Evolutionary conservation across 257 asterid genomes (phyloP).

Genomic region (Jaltomata sinuosa): DNA sequence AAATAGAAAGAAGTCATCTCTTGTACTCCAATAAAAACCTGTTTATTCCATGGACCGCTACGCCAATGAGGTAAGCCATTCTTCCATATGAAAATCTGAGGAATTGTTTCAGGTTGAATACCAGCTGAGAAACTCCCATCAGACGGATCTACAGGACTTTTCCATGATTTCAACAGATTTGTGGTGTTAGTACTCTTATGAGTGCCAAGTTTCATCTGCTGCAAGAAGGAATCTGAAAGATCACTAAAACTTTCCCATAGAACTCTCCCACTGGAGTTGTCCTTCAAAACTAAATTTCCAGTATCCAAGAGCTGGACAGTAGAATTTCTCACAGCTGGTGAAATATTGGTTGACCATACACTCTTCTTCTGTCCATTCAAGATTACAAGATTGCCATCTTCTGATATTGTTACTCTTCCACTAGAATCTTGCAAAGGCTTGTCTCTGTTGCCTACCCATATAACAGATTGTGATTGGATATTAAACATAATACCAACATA

Average conservation of each 20-base stretch:
- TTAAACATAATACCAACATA: conserved; percentile 30
- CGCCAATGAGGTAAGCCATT: conserved; percentile 26
- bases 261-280: conserved; percentile 1
- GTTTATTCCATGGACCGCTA: conserved; percentile 32
- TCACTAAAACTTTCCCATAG: conserved; percentile 46
- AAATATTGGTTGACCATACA: conserved; percentile 37
- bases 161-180: conserved; percentile 31
- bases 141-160: conserved; percentile 29
- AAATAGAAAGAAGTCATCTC: not conserved
- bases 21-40: conserved; percentile 8
- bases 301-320: conserved; percentile 32
- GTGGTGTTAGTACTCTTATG: conserved; percentile 14
- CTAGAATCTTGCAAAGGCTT: conserved; percentile 26
- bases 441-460: conserved; percentile 59
- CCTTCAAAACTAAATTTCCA: conserved; percentile 41
- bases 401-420: conserved; percentile 25
- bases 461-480: conserved; percentile 6
- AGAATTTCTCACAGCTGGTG: conserved; percentile 3
- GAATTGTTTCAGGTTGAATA: conserved; percentile 7
- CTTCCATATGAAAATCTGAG: conserved; percentile 28
- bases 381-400: conserved; percentile 36
- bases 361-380: conserved; percentile 8
- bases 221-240: conserved; percentile 28
- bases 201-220: conserved; percentile 25
- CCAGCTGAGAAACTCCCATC: conserved; percentile 27